Conservation (phyloP, 495 filamentous ascomycete genomes). For the Jackrogersella minutella region DNA sequence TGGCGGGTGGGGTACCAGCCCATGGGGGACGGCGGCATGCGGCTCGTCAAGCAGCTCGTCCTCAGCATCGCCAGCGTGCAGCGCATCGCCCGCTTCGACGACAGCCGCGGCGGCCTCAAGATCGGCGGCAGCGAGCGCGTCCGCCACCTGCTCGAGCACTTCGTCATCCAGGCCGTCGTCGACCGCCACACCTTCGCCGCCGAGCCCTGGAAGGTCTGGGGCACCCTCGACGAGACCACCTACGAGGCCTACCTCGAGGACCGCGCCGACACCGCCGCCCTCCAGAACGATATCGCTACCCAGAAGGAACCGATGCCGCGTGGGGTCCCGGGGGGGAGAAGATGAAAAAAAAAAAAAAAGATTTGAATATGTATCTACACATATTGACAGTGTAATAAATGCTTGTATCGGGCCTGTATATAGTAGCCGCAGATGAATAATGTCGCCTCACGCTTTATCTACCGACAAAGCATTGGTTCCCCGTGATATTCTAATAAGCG, state of each 20-base stretch:
- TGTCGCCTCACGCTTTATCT: too few species aligned
- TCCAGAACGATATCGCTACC: too few species aligned
- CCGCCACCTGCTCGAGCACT: constrained; percentile 74
- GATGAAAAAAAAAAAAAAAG: too few species aligned
- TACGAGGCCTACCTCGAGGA: constrained; percentile 53
- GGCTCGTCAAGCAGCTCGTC: constrained; percentile 71
- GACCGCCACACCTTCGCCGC: constrained; percentile 59
- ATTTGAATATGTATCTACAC: too few species aligned
- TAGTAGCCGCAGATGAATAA: too few species aligned
- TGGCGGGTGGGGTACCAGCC: constrained; percentile 64
- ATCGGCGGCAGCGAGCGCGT: constrained; percentile 61
- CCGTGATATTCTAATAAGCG: too few species aligned
- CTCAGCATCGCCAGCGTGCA: constrained; percentile 76
- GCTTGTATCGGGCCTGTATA: constrained; percentile 2
- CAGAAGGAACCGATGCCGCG: too few species aligned
- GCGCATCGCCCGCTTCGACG: constrained; percentile 56
- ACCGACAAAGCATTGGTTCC: too few species aligned
- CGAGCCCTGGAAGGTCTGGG: constrained; percentile 79
- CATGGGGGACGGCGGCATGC: constrained; percentile 38
- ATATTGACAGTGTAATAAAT: constrained; percentile 2
- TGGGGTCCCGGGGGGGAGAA: background rate
- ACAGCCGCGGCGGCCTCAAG: constrained; percentile 36
- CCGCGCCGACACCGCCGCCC: constrained; percentile 1
- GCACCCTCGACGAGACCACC: constrained; percentile 68
- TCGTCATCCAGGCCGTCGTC: constrained; percentile 74